A percentile compares a stretch with the other conserved stretches of the same genome.
These are phyloP conservation scores for Leptographium wingfieldii DNA, from an alignment of 2,329 filamentous ascomycete genomes.

Conservation along the genomic window DNA sequence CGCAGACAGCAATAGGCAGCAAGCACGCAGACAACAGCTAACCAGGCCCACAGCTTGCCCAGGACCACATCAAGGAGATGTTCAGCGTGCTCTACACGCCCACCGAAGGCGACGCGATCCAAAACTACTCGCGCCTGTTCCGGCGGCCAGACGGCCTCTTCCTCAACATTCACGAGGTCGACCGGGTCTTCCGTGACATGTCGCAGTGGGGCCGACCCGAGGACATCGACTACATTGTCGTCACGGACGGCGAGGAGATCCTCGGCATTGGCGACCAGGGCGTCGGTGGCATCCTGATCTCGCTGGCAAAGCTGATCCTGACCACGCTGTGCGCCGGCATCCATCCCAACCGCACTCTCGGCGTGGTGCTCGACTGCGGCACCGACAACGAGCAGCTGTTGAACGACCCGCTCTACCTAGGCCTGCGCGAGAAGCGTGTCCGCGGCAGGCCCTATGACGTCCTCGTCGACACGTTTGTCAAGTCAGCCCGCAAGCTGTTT, in stretches of 20 bases:
- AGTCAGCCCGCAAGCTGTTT: slow-evolving; percentile 53
- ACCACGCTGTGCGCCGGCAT: slow-evolving; percentile 81
- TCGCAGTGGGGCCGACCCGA: slow-evolving; percentile 55
- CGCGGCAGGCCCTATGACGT: slow-evolving; percentile 62
- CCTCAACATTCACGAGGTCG: slow-evolving; percentile 57
- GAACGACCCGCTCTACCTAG: slow-evolving; percentile 68
- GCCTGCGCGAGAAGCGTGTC: slow-evolving; percentile 52
- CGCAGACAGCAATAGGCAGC: slow-evolving; percentile 6
- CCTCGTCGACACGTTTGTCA: slow-evolving; percentile 65
- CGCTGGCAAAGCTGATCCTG: slow-evolving; percentile 68
- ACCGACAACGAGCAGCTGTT: slow-evolving; percentile 69
- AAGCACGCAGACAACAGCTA: background rate
- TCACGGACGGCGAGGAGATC: slow-evolving; percentile 64
- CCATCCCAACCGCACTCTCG: slow-evolving; percentile 64
- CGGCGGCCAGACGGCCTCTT: slow-evolving; percentile 71
- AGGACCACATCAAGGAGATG: slow-evolving; percentile 75
- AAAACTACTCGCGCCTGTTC: slow-evolving; percentile 70
- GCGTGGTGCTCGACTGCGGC: slow-evolving; percentile 75
- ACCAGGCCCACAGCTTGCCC: slow-evolving; percentile 42
- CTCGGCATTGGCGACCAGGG: slow-evolving; percentile 85
- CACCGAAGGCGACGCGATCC: slow-evolving; percentile 79
- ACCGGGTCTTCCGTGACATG: slow-evolving; percentile 53
- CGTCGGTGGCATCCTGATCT: slow-evolving; percentile 73
- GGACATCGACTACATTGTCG: slow-evolving; percentile 80
- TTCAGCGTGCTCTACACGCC: slow-evolving; percentile 86